These are phyloP conservation scores for Cyclocybe aegerita DNA, from an alignment of 768 basidiomycete species.

Conservation along the genomic window DNA sequence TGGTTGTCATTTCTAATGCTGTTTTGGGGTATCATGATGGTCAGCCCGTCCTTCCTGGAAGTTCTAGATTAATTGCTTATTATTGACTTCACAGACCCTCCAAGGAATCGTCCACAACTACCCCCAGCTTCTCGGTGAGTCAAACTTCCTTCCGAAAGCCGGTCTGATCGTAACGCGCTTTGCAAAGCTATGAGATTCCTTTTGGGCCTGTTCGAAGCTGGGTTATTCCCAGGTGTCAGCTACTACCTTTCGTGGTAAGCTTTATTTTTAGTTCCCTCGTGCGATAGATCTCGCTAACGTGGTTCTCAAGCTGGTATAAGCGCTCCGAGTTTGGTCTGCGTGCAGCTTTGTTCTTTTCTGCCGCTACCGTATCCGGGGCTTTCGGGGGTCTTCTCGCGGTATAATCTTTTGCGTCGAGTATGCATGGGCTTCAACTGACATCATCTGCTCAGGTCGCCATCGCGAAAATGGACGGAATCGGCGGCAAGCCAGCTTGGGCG, in stretches of 20 bases:
- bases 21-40: slow-evolving; percentile 77
- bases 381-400: slow-evolving; percentile 78
- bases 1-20: slow-evolving; percentile 79
- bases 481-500: slow-evolving; percentile 62
- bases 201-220: slow-evolving; percentile 75
- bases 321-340: slow-evolving; percentile 75
- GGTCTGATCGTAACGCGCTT: background rate
- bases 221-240: slow-evolving; percentile 61
- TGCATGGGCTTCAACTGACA: background rate
- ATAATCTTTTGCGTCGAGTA: slow-evolving; percentile 5
- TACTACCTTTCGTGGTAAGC: slow-evolving; percentile 73
- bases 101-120: slow-evolving; percentile 73
- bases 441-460: slow-evolving; percentile 48
- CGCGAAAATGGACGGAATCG: slow-evolving; percentile 70
- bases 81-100: slow-evolving; percentile 45
- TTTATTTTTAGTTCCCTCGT: slow-evolving; percentile 9
- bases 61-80: background rate
- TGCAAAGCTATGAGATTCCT: slow-evolving; percentile 66
- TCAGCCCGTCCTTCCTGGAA: slow-evolving; percentile 22
- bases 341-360: slow-evolving; percentile 71
- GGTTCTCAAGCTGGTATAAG: slow-evolving; percentile 44
- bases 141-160: background rate
- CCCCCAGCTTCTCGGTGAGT: slow-evolving; percentile 63
- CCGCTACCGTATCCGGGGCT: slow-evolving; percentile 81
- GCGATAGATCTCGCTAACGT: background rate